A percentile compares a stretch with the other conserved stretches of the same genome.
phyloP scores from a whole-genome alignment of 148 eudicot genomes.

The Amaranthus hypochondriacus region DNA sequence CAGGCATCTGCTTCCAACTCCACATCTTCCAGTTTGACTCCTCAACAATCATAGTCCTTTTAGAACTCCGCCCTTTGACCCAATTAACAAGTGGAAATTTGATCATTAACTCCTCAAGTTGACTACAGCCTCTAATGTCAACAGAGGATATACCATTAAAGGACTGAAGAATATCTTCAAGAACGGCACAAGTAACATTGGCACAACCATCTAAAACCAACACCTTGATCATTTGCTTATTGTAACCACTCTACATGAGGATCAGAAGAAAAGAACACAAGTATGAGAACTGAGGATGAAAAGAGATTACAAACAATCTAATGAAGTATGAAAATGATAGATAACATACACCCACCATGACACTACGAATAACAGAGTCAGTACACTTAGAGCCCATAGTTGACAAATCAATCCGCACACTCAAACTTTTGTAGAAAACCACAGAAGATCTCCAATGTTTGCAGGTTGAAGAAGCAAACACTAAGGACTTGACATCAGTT shows the following conservation, averaged over 20 bases:
- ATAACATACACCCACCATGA: conserved; percentile 50
- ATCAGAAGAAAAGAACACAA: conserved; percentile 8
- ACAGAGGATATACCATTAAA: conserved; percentile 56
- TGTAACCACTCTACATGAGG: conserved; percentile 70
- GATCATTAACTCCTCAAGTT: conserved; percentile 59
- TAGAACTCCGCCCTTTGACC: conserved; percentile 39
- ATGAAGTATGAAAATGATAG: background rate
- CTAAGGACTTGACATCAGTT: conserved; percentile 69
- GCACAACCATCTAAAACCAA: conserved; percentile 77
- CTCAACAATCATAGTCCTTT: conserved; percentile 14
- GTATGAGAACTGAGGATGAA: conserved; percentile 5
- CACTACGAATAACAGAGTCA: conserved; percentile 43
- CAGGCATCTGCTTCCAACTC: conserved; percentile 49
- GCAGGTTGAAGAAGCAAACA: conserved; percentile 67
- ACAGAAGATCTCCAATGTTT: conserved; percentile 81
- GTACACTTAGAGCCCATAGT: conserved; percentile 58
- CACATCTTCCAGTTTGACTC: conserved; percentile 39
- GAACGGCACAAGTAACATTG: conserved; percentile 49
- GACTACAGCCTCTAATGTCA: conserved; percentile 90
- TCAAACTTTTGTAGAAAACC: conserved; percentile 56
- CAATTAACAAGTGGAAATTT: conserved; percentile 71
- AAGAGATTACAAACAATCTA: background rate
- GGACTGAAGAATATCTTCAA: conserved; percentile 66
- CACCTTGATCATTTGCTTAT: conserved; percentile 60
- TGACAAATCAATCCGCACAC: conserved; percentile 61